phyloP scores from a whole-genome alignment of 177 flowering plant genomes.

The Vitis hybrid region DNA sequence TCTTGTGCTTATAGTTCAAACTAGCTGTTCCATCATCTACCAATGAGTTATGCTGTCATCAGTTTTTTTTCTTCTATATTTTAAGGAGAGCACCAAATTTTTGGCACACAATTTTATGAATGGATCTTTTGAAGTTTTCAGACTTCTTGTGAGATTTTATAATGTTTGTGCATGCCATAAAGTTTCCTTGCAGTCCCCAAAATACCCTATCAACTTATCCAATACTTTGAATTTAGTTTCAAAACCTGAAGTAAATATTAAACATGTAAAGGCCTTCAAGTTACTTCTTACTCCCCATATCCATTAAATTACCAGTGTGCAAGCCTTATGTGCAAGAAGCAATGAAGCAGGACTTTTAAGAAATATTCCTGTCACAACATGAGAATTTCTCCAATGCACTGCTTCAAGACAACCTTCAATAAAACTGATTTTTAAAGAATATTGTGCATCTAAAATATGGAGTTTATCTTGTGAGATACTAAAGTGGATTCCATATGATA shows the following conservation, averaged over 20 bases:
- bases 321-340: too few species aligned
- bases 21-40: neutral
- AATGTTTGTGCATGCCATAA: neutral
- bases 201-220: neutral
- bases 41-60: neutral
- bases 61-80: slow-evolving; percentile 1
- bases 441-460: too few species aligned
- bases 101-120: neutral
- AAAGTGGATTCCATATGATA: too few species aligned
- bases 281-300: too few species aligned
- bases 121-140: neutral
- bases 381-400: too few species aligned
- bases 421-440: too few species aligned
- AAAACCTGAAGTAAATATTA: neutral
- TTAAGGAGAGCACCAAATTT: neutral
- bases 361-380: too few species aligned
- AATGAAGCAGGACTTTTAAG: too few species aligned
- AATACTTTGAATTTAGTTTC: neutral
- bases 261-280: neutral
- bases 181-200: neutral
- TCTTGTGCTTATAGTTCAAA: neutral
- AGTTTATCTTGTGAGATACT: too few species aligned
- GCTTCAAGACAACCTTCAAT: too few species aligned
- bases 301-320: too few species aligned
- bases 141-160: neutral